phyloP scores from a whole-genome alignment of 768 basidiomycete genomes.

The Amanita thiersii region DNA sequence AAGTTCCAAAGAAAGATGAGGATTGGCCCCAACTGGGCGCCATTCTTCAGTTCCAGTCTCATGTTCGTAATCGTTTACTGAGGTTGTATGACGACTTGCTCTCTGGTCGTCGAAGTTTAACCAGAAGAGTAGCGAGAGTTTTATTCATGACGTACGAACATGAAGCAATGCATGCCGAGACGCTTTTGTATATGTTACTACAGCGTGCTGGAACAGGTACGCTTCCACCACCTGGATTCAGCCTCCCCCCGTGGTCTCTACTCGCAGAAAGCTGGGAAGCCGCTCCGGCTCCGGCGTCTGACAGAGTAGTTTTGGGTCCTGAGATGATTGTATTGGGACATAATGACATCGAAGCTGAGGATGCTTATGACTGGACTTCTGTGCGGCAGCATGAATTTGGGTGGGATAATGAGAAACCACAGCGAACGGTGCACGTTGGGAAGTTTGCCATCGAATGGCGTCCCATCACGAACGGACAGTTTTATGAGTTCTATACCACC shows the following conservation, averaged over 20 bases:
- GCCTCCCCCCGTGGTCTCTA: conserved; percentile 61
- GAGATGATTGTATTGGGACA: conserved; percentile 65
- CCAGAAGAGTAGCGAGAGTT: conserved; percentile 65
- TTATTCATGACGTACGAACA: conserved; percentile 91
- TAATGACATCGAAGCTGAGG: conserved; percentile 72
- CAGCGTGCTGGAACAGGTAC: conserved; percentile 76
- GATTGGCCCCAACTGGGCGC: conserved; percentile 78
- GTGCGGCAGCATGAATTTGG: conserved; percentile 66
- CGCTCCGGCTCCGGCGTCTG: conserved; percentile 29
- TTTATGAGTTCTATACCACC: conserved; percentile 53
- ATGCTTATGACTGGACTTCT: conserved; percentile 31
- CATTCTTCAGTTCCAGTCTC: conserved; percentile 72
- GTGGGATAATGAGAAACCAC: conserved; percentile 92
- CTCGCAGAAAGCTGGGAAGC: conserved; percentile 42
- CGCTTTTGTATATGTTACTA: conserved; percentile 89
- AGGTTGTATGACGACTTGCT: conserved; percentile 68
- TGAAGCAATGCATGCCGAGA: conserved; percentile 86
- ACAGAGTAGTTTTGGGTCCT: conserved; percentile 51
- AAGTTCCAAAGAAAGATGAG: conserved; percentile 69
- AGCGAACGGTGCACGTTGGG: conserved; percentile 47
- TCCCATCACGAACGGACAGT: conserved; percentile 86
- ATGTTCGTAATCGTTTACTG: conserved; percentile 66
- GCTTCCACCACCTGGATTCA: conserved; percentile 69
- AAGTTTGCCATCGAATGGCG: conserved; percentile 76
- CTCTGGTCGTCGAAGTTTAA: conserved; percentile 39